Evolutionary conservation across 208 protist species (phyloP).

Genomic region (Porcisia hertigi): DNA sequence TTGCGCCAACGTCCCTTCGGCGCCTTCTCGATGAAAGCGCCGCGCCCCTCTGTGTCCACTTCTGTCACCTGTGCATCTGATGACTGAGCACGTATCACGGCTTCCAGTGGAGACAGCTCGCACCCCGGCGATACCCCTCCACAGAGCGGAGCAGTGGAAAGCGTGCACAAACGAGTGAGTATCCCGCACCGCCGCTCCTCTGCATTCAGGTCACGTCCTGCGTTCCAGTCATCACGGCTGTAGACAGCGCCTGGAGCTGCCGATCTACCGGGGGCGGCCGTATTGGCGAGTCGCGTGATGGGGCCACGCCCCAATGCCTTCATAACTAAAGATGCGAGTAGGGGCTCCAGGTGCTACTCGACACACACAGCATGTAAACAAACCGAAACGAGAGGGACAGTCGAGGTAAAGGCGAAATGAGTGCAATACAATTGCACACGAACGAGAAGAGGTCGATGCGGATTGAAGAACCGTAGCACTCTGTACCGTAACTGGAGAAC

Average conservation of each 20-base stretch:
- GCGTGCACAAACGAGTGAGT: slow-evolving; percentile 26
- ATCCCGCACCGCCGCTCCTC: slow-evolving; percentile 70
- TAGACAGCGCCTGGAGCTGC: slow-evolving; percentile 17
- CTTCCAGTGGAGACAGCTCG: slow-evolving; percentile 9
- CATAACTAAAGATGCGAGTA: slow-evolving; percentile 3
- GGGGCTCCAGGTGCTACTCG: no score
- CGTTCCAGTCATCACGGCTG: slow-evolving; percentile 56
- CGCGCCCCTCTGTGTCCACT: slow-evolving; percentile 34
- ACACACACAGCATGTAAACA: neutral
- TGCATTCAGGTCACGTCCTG: slow-evolving; percentile 43
- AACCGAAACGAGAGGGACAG: neutral
- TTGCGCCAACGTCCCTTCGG: slow-evolving; percentile 82
- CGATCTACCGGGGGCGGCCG: neutral
- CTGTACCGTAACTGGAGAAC: no score
- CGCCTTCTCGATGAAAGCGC: slow-evolving; percentile 45
- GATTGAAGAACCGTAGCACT: neutral
- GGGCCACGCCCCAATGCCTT: slow-evolving; percentile 40
- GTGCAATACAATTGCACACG: no score
- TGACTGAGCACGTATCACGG: slow-evolving; percentile 66
- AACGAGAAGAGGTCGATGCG: neutral
- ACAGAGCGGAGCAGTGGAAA: slow-evolving; percentile 4
- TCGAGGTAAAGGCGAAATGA: neutral
- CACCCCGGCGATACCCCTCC: neutral
- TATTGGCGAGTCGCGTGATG: slow-evolving; percentile 30
- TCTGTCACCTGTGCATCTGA: slow-evolving; percentile 83